Conservation (phyloP, 2,329 filamentous ascomycete species). For the Aureobasidium lini region DNA sequence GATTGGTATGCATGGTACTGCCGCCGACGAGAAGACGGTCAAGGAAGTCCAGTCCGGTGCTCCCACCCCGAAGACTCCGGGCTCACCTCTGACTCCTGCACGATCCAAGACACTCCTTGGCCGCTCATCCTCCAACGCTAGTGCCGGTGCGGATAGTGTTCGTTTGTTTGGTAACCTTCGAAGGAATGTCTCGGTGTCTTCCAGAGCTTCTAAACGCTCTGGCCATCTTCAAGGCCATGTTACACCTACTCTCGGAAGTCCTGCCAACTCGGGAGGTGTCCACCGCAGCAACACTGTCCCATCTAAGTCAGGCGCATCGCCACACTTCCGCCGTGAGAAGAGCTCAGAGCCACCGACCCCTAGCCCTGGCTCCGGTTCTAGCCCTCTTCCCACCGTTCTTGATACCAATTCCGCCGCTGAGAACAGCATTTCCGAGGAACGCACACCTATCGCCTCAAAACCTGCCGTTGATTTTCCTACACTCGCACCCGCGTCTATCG, state of each 20-base stretch:
- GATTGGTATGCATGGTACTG: slow-evolving; percentile 97
- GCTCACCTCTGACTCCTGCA: slow-evolving; percentile 33
- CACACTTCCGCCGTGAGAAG: slow-evolving; percentile 51
- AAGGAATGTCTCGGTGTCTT: slow-evolving; percentile 86
- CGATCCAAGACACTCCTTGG: slow-evolving; percentile 52
- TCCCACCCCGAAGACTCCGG: slow-evolving; percentile 43
- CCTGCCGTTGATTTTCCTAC: slow-evolving; percentile 24
- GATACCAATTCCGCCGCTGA: slow-evolving; percentile 13
- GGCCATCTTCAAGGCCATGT: slow-evolving; percentile 63
- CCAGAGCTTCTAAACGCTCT: slow-evolving; percentile 73
- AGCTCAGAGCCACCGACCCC: slow-evolving; percentile 48
- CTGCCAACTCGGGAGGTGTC: slow-evolving; percentile 33
- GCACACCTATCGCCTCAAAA: slow-evolving; percentile 25
- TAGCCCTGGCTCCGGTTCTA: slow-evolving; percentile 19
- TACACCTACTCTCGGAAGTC: slow-evolving; percentile 41
- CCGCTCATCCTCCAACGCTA: slow-evolving; percentile 79
- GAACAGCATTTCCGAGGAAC: slow-evolving; percentile 13
- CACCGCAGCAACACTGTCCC: slow-evolving; percentile 85
- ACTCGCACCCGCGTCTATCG: slow-evolving; percentile 23
- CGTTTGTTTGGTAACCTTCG: slow-evolving; percentile 72
- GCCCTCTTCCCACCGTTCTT: slow-evolving; percentile 11
- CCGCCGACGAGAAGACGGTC: slow-evolving; percentile 74
- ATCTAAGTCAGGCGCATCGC: slow-evolving; percentile 72
- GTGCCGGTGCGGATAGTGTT: slow-evolving; percentile 79
- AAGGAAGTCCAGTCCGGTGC: slow-evolving; percentile 64